Evolutionary conservation across 2,329 filamentous ascomycete species (phyloP).

Genomic region (Achaetomium macrosporum): DNA sequence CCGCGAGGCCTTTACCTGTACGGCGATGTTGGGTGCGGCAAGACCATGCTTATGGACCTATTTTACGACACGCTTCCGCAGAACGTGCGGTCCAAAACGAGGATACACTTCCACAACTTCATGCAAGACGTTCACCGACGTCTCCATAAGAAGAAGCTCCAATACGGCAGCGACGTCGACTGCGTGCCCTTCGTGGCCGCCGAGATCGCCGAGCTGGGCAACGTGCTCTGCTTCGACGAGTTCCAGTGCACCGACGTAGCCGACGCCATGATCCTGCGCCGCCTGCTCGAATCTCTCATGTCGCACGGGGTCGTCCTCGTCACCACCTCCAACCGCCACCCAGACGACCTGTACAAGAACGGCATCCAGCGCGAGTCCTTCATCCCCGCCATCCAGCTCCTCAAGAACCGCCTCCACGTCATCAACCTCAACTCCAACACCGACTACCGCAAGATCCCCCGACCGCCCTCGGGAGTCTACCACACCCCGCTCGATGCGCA

Average conservation of each 20-base stretch:
- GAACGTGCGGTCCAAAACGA: conserved; percentile 74
- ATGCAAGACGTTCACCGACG: conserved; percentile 97
- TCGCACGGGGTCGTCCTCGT: conserved; percentile 94
- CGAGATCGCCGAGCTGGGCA: conserved; percentile 79
- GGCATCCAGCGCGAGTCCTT: conserved; percentile 95
- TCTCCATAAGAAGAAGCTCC: conserved; percentile 83
- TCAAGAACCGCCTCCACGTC: conserved; percentile 77
- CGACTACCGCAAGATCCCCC: conserved; percentile 94
- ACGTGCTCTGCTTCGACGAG: conserved; percentile 94
- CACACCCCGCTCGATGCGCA: conserved; percentile 78
- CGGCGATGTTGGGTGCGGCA: conserved; percentile 93
- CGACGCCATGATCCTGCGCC: conserved; percentile 93
- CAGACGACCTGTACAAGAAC: conserved; percentile 95
- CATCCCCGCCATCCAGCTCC: conserved; percentile 86
- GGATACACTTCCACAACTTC: conserved; percentile 99
- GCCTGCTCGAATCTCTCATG: conserved; percentile 85
- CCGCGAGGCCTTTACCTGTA: conserved; percentile 91
- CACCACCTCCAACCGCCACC: conserved; percentile 94
- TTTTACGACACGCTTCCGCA: conserved; percentile 88
- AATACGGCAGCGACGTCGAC: conserved; percentile 83
- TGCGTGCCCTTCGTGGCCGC: conserved; percentile 87
- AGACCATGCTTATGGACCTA: conserved; percentile 99
- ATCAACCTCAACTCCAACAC: conserved; percentile 93
- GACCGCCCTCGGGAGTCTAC: conserved; percentile 89
- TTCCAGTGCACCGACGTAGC: conserved; percentile 98